phyloP scores from a whole-genome alignment of 495 filamentous ascomycete species.

The Lepraria neglecta region DNA sequence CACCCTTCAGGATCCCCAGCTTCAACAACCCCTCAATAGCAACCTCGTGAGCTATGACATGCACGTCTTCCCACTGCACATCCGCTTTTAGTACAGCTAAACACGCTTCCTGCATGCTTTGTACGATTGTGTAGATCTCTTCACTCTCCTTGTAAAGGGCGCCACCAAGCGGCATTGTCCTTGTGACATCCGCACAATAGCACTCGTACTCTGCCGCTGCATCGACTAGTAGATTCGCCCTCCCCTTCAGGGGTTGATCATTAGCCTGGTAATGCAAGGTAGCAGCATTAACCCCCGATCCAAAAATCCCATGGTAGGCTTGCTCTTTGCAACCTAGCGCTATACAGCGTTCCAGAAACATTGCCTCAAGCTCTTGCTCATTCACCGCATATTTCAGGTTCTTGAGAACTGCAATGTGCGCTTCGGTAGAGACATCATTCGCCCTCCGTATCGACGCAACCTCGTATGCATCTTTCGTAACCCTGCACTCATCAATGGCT shows the following conservation, averaged over 20 bases:
- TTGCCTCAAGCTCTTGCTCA: slow-evolving; percentile 75
- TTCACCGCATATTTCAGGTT: slow-evolving; percentile 56
- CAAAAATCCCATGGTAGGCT: slow-evolving; percentile 82
- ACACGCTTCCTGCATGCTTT: slow-evolving; percentile 75
- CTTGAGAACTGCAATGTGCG: slow-evolving; percentile 62
- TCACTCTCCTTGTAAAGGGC: slow-evolving; percentile 56
- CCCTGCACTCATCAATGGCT: slow-evolving; percentile 61
- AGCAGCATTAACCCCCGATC: slow-evolving; percentile 67
- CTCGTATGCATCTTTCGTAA: slow-evolving; percentile 76
- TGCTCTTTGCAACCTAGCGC: slow-evolving; percentile 66
- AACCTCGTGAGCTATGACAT: slow-evolving; percentile 64
- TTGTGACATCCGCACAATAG: slow-evolving; percentile 87
- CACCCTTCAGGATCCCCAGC: slow-evolving; percentile 58
- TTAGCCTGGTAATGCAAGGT: slow-evolving; percentile 84
- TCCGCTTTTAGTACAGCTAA: slow-evolving; percentile 61
- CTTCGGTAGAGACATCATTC: slow-evolving; percentile 65
- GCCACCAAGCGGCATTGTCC: slow-evolving; percentile 69
- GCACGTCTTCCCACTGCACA: slow-evolving; percentile 58
- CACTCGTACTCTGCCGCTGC: slow-evolving; percentile 79
- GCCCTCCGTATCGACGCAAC: slow-evolving; percentile 71
- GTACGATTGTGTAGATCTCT: slow-evolving; percentile 68
- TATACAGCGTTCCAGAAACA: slow-evolving; percentile 65
- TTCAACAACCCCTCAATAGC: slow-evolving; percentile 61
- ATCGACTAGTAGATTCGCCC: slow-evolving; percentile 73
- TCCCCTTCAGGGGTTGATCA: slow-evolving; percentile 57